Evolutionary conservation across 2,329 filamentous ascomycete species (phyloP), one percentile per base, ranked within the genome.

Genomic region (Fusarium equiseti): DNA sequence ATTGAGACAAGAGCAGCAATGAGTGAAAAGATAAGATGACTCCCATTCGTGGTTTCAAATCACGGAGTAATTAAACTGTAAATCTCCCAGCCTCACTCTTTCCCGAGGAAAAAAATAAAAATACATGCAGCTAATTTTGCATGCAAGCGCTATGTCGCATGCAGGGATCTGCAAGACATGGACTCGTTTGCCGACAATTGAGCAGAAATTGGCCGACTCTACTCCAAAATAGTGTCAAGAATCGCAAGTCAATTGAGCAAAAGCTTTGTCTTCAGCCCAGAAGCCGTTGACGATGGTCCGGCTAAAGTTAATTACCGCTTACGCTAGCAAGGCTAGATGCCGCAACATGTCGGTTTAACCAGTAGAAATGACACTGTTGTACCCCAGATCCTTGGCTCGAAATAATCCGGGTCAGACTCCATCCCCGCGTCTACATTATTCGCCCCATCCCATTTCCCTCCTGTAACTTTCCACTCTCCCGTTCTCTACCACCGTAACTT

Each of bases 381-480:
- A 42, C 40, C 60, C 60, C 60, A 24, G 46, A 55, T 45, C 58
- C 46, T 53, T 62, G 13, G 10, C 24, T 35, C 18, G 22, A 26
- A 16, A 16, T 27, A 20, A 18, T 26, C 8, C 16, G 31, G 29
- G 32, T 40, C 12, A 22, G 18, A 48, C 38, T 52, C 35, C 27
- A 32, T 63, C 31, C 58, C 60, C 58, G 58, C 58, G 49, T 31
- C 46, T 20, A 27, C 32, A 54, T 32, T 20, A 35, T 46, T 48
- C 42, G 29, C 29, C 32, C 44, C 40, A 46, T 35, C 38, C 56
- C 29, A 18, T 31, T 9, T 15, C 22, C 24, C 52, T 53, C 16
- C 20, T 26, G 16, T 45, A 38, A 24, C 38, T 42, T 44, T 29
- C 26, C 26, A 38, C 18, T n/a, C 22, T 54, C 45, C 12, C 20